These are phyloP conservation scores for Marsdenia floribunda DNA, from an alignment of 257 asterid genomes.

Conservation along the genomic window DNA sequence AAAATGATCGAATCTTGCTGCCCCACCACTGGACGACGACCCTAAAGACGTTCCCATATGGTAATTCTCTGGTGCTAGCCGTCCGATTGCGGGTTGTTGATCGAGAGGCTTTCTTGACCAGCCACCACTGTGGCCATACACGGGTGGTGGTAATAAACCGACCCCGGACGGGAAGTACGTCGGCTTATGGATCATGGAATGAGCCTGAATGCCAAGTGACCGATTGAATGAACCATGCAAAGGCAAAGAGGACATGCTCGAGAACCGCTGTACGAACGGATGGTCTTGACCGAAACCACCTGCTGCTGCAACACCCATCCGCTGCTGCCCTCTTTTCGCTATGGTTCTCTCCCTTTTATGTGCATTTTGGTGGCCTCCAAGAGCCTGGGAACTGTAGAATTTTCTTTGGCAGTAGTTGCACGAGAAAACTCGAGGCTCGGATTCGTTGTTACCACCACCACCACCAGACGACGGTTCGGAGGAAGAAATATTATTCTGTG, in stretches of 20 bases:
- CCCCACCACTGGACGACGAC: conserved; percentile 38
- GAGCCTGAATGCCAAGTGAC: conserved; percentile 57
- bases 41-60: conserved; percentile 18
- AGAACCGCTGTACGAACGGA: conserved; percentile 14
- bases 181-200: conserved; percentile 71
- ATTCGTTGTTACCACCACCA: neutral
- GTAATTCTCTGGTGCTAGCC: conserved; percentile 34
- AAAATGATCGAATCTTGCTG: conserved; percentile 41
- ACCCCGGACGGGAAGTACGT: conserved; percentile 4
- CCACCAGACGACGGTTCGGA: neutral
- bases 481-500: neutral
- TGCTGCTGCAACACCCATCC: conserved; percentile 14
- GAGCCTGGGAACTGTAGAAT: conserved; percentile 89
- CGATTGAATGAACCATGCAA: conserved; percentile 53
- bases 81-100: conserved; percentile 47
- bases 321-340: conserved; percentile 46
- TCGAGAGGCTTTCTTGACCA: conserved; percentile 44
- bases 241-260: conserved; percentile 66
- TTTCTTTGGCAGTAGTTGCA: conserved; percentile 86
- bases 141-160: neutral
- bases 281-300: conserved; percentile 3
- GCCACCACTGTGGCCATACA: conserved; percentile 36
- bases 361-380: conserved; percentile 96
- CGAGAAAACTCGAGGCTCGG: conserved; percentile 53
- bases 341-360: conserved; percentile 83